Base-by-base conservation (phyloP, 169 alveolate genomes). In the Eimeria maxima region DNA sequence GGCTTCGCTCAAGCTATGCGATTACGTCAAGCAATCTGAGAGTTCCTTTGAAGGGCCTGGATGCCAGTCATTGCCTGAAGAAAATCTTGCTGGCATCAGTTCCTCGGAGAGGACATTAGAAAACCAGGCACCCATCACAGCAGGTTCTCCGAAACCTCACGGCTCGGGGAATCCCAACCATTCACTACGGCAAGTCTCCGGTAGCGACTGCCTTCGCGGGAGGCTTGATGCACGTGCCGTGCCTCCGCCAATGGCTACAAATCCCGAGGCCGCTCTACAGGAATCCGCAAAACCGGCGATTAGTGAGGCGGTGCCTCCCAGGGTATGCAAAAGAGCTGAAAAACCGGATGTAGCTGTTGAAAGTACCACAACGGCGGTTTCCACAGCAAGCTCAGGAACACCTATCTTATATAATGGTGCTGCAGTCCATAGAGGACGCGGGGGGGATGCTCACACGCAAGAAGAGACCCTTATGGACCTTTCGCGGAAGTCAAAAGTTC, bases 1-100 rank as follows among this genome's bases (percentile, higher is more conserved):
- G 80, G 93, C 93, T 33, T 60, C 93, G 42, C 60, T 86, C 45
- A 18, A 63, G 16, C 93, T 80, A 80, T 60, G 55, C 80, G 18
- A 55, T 45, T 27, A 24, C 20, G 22, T n/a, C 44, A 65, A 76
- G 63, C 38, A 44, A 3, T 44, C 63, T 16, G 88, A 76, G 67
- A 24, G 57, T 24, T 76, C 88, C 16, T 22, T 7, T 63, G 63
- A 44, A 22, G 88, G 57, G 67, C 67, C 50, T 0, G 24, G 6
- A n/a, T 38, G 33, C 86, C 63, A 74, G 38, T 29, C 60, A 11
- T 4, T 71, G 4, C 65, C 88, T 45, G 29, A 42, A 76, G 67
- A 76, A 42, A 47, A 18, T 42, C 45, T n/a, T 76, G 44, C 7
- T 42, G 65, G 24, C 67, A 47, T 2, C 65, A 45, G 88, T 44